Evolutionary conservation across 2,329 filamentous ascomycete genomes (phyloP).

Genomic region (Celoporthe dispersa): DNA sequence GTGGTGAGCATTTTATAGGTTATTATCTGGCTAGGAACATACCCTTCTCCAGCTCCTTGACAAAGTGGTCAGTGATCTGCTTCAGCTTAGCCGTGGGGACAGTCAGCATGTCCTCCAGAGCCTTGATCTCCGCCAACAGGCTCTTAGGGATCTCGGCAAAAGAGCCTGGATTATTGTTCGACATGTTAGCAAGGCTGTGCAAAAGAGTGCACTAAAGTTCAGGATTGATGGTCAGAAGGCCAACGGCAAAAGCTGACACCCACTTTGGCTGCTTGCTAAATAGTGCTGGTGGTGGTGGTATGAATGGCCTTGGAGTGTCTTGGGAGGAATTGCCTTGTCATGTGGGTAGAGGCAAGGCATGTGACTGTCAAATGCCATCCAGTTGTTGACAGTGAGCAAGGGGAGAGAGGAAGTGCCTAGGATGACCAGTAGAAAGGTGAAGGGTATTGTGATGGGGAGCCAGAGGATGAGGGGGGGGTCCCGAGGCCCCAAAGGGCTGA

Average conservation of each 20-base stretch:
- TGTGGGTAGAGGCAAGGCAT: conserved; percentile 21
- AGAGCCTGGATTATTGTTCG: conserved; percentile 63
- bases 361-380: conserved; percentile 24
- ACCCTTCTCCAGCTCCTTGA: conserved; percentile 87
- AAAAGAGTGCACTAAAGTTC: background rate
- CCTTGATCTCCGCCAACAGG: conserved; percentile 77
- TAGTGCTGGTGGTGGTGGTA: conserved; percentile 27
- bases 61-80: conserved; percentile 86
- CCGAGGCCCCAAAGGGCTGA: background rate
- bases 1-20: conserved; percentile 3
- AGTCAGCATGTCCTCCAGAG: conserved; percentile 82
- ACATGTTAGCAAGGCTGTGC: background rate
- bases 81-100: conserved; percentile 82
- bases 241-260: background rate
- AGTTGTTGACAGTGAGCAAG: conserved; percentile 12
- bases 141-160: conserved; percentile 90
- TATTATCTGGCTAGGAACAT: conserved; percentile 33
- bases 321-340: conserved; percentile 27
- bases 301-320: conserved; percentile 21
- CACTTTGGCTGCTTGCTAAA: conserved; percentile 1
- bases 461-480: background rate
- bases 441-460: background rate
- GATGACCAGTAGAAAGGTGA: background rate
- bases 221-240: background rate
- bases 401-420: background rate